phyloP scores from a whole-genome alignment of 2,329 filamentous ascomycete genomes.

The Colletotrichum lini region DNA sequence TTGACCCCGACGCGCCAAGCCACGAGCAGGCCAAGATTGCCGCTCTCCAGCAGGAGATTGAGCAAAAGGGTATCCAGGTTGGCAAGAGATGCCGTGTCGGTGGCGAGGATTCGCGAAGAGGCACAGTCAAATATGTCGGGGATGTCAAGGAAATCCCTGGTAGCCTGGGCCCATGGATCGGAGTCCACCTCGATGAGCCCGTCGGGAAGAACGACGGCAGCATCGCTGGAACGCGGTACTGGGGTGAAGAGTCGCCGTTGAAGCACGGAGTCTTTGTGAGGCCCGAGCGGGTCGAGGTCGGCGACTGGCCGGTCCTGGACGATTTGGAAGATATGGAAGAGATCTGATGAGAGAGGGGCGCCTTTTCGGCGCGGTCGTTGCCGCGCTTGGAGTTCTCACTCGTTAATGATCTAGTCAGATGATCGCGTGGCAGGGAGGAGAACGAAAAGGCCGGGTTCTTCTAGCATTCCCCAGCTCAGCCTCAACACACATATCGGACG shows the following conservation, averaged over 20 bases:
- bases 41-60: slow-evolving; percentile 78
- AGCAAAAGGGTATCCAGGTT: slow-evolving; percentile 75
- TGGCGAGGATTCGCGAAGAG: slow-evolving; percentile 77
- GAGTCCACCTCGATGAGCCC: slow-evolving; percentile 82
- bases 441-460: slow-evolving; percentile 24
- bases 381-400: slow-evolving; percentile 24
- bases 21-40: slow-evolving; percentile 81
- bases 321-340: slow-evolving; percentile 85
- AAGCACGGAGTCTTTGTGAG: slow-evolving; percentile 86
- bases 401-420: neutral
- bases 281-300: slow-evolving; percentile 82
- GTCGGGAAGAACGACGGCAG: slow-evolving; percentile 88
- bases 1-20: slow-evolving; percentile 86
- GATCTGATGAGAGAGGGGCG: slow-evolving; percentile 60
- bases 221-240: slow-evolving; percentile 77
- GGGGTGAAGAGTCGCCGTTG: slow-evolving; percentile 72
- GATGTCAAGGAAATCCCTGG: slow-evolving; percentile 81
- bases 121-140: slow-evolving; percentile 80
- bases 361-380: slow-evolving; percentile 11
- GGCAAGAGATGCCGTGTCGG: slow-evolving; percentile 77
- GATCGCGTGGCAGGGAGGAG: slow-evolving; percentile 14
- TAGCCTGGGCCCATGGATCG: slow-evolving; percentile 78
- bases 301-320: slow-evolving; percentile 79
- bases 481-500: slow-evolving; percentile 30
- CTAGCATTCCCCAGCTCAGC: slow-evolving; percentile 28